These are phyloP conservation scores for Benincasa hispida DNA, from an alignment of 306 rosid species.

Conservation along the genomic window DNA sequence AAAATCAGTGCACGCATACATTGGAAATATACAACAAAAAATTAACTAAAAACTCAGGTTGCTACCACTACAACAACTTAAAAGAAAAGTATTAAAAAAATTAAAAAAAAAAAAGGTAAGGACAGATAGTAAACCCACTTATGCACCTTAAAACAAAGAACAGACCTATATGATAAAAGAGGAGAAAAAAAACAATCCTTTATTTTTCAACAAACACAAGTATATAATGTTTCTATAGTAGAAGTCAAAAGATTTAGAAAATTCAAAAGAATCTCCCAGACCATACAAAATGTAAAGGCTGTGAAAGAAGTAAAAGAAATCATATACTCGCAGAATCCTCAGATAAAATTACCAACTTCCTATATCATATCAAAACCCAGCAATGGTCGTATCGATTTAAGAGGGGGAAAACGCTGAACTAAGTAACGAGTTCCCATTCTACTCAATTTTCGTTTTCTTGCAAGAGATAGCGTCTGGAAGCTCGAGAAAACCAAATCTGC, in stretches of 20 bases:
- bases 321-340: background rate
- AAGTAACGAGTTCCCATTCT: background rate
- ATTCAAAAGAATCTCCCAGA: background rate
- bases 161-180: too few relatives aligned
- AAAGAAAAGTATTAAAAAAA: background rate
- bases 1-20: background rate
- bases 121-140: background rate
- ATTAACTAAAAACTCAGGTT: background rate
- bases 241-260: background rate
- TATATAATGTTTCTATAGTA: background rate
- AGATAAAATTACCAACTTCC: background rate
- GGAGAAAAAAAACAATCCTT: background rate
- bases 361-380: background rate
- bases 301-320: background rate
- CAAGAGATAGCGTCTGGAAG: background rate
- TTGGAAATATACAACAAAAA: background rate
- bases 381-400: background rate
- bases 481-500: background rate
- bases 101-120: background rate
- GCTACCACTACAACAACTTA: background rate
- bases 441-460: slow-evolving; percentile 5
- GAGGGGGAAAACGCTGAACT: background rate
- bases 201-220: background rate
- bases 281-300: background rate
- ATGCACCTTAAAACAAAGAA: background rate